A percentile compares a stretch with the other conserved stretches of the same genome.
phyloP scores from a whole-genome alignment of 2,329 filamentous ascomycete genomes.

The Chaetomiaceae sp. region DNA sequence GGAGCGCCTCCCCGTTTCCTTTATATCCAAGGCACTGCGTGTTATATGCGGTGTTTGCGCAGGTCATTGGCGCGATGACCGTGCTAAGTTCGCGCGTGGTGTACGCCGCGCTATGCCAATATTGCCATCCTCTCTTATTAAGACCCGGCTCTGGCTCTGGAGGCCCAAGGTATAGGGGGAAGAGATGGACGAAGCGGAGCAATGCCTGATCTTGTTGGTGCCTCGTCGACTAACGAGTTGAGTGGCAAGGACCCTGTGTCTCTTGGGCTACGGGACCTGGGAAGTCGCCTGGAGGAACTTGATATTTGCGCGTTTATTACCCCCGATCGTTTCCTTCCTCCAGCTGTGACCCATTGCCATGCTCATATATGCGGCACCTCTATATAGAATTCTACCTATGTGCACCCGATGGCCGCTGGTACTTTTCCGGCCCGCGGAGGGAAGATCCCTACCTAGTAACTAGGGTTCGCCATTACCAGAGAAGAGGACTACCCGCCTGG shows the following conservation, averaged over 20 bases:
- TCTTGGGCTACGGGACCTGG: constrained; percentile 6
- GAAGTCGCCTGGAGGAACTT: constrained; percentile 11
- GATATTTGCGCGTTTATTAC: constrained; percentile 10
- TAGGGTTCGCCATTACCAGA: constrained; percentile 11
- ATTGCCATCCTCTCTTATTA: constrained; percentile 5
- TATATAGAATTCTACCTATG: constrained; percentile 12
- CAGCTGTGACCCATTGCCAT: neutral
- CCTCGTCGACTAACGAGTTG: constrained; percentile 1
- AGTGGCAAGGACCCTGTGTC: constrained; percentile 11
- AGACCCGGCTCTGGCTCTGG: neutral
- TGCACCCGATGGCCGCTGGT: constrained; percentile 13
- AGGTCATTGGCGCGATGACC: constrained; percentile 26
- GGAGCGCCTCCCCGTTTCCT: constrained; percentile 22
- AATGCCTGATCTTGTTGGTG: constrained; percentile 14
- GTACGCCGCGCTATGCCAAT: constrained; percentile 10
- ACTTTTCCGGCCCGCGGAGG: constrained; percentile 14
- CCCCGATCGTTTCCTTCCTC: constrained; percentile 12
- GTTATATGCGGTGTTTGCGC: constrained; percentile 23
- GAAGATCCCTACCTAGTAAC: constrained; percentile 5
- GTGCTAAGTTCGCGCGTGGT: constrained; percentile 25
- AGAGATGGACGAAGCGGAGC: neutral
- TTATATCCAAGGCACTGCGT: constrained; percentile 11
- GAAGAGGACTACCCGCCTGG: constrained; percentile 16
- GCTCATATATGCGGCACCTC: constrained; percentile 14
- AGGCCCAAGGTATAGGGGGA: neutral